Base-by-base conservation (phyloP, 257 asterid genomes). In the Voacanga thouarsii region DNA sequence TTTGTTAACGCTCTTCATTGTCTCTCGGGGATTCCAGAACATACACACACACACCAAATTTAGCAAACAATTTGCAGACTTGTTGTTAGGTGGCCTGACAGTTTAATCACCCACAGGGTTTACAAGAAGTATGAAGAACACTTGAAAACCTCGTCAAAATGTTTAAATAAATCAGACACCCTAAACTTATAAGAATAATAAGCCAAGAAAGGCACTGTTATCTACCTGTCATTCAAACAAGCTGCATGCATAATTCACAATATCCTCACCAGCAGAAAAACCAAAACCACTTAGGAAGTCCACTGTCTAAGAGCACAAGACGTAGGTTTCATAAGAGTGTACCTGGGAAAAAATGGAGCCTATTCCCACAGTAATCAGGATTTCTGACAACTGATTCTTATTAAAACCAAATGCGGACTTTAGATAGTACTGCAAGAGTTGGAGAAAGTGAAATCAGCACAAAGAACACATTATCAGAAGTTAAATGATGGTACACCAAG, bases 301-400 rank as follows among this genome's bases (percentile, higher is more conserved):
- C 43, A 71, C 30, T 66, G 30, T 39, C 47, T 21, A 75, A 70
- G 18, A 72, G 26, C 18, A 41, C 16, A 73, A 30, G 9, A 45
- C 24, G 33, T 0, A 44, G 53, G 51, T 26, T 39, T 16, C 33
- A 49, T 72, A 12, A 60, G 57, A 50, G 41, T 21, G 76, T 94
- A 94, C 99, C 98, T 94, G 99, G 24, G 99, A 94, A 75, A 94
- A 84, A 51, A 94, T 90, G 9, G 97, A 90, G 87, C 99, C 99
- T 6, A 91, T 74, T 78, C 97, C 99, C 70, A 94, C 99, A 86
- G 90, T 82, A 87, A 90, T 89, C 86, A 89, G 84, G 78, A 94
- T 89, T 85, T 94, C 98, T 45, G 99, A 90, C 75, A 94, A 87
- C 79, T 91, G 98, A 51, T 94, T 94, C 73, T 94, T 92, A 85